Evolutionary conservation across 2,329 filamentous ascomycete species (phyloP).

Genomic region (Aspergillus sp.): DNA sequence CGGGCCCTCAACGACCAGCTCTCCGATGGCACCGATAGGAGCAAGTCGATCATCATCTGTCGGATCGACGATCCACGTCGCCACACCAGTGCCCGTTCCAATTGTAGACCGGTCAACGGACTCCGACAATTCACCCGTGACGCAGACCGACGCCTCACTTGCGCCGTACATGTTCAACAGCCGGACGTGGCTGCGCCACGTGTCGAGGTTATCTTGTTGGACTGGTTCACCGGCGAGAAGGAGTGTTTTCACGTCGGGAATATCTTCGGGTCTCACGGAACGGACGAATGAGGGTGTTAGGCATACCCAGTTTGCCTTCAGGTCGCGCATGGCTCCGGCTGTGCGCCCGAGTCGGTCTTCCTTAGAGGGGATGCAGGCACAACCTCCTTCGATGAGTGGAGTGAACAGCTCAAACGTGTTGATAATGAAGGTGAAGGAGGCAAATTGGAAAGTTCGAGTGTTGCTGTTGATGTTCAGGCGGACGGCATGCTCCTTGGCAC

Average conservation of each 20-base stretch:
- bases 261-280: neutral
- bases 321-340: slow-evolving; percentile 37
- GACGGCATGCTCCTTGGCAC: neutral
- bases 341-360: slow-evolving; percentile 44
- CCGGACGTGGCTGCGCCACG: slow-evolving; percentile 1
- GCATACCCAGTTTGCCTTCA: slow-evolving; percentile 1
- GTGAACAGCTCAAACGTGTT: slow-evolving; percentile 49
- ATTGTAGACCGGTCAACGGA: slow-evolving; percentile 6
- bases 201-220: neutral
- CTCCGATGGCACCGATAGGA: slow-evolving; percentile 9
- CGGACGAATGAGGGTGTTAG: neutral
- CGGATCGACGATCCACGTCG: slow-evolving; percentile 6
- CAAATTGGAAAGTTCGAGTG: slow-evolving; percentile 55
- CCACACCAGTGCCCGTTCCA: slow-evolving; percentile 1
- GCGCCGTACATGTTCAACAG: slow-evolving; percentile 10
- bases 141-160: slow-evolving; percentile 7
- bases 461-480: slow-evolving; percentile 32
- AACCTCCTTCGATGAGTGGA: slow-evolving; percentile 51
- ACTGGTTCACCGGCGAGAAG: neutral
- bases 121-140: slow-evolving; percentile 6
- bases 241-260: neutral
- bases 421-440: slow-evolving; percentile 49
- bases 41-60: slow-evolving; percentile 6
- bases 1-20: slow-evolving; percentile 9
- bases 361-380: slow-evolving; percentile 51